Evolutionary conservation across 768 basidiomycete species (phyloP).

Genomic region (Pleurotus tuoliensis): DNA sequence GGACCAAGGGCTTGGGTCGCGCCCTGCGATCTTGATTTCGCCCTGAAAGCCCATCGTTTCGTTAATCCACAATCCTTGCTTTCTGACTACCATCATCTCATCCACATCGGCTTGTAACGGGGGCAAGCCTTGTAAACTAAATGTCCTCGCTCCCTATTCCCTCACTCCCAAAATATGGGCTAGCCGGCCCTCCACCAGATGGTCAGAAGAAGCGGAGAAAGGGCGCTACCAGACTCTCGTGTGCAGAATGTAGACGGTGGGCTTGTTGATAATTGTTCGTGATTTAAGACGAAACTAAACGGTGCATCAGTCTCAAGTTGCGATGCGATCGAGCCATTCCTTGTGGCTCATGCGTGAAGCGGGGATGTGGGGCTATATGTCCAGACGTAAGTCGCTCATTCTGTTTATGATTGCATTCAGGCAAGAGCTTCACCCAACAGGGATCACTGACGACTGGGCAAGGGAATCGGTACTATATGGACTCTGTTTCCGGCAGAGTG

Average conservation of each 20-base stretch:
- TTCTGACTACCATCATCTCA: neutral
- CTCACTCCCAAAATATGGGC: slow-evolving; percentile 24
- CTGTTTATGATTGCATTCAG: slow-evolving; percentile 12
- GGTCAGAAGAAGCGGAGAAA: slow-evolving; percentile 57
- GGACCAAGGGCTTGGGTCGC: neutral
- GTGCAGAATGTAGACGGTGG: slow-evolving; percentile 77
- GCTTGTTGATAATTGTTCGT: slow-evolving; percentile 5
- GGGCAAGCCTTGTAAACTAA: neutral
- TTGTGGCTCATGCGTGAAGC: slow-evolving; percentile 77
- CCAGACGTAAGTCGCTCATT: slow-evolving; percentile 55
- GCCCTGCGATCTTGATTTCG: slow-evolving; percentile 2
- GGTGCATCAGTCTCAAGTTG: slow-evolving; percentile 50
- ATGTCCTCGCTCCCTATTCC: slow-evolving; percentile 17
- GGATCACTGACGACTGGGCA: slow-evolving; percentile 80
- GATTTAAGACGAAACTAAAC: neutral
- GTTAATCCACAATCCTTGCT: neutral
- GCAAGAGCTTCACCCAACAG: slow-evolving; percentile 22
- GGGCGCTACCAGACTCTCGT: slow-evolving; percentile 73
- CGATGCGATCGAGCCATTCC: slow-evolving; percentile 75
- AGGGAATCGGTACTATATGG: slow-evolving; percentile 60
- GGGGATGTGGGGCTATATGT: slow-evolving; percentile 78
- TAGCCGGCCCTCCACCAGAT: slow-evolving; percentile 16
- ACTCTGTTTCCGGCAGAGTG: neutral
- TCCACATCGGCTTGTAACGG: neutral
- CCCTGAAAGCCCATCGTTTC: neutral